Percentiles rank a stretch among this genome's conserved stretches.
Conservation (phyloP, 306 rosid genomes). For the Sesbania bispinosa region DNA sequence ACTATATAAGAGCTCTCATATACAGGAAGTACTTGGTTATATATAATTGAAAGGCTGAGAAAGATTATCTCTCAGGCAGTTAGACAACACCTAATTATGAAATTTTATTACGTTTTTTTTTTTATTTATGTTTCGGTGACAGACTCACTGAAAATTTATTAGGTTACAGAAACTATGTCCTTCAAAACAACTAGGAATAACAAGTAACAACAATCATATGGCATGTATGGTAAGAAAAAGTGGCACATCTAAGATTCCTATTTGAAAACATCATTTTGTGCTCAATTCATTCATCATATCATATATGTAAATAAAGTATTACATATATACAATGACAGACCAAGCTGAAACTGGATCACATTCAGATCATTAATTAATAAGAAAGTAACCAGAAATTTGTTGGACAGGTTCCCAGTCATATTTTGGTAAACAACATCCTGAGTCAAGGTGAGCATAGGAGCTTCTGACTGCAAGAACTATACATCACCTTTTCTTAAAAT, state of each 20-base stretch:
- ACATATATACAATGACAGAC: not conserved
- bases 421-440: not conserved
- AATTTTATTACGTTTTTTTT: not conserved
- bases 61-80: not conserved
- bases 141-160: constrained; percentile 8
- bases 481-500: not conserved
- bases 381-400: not conserved
- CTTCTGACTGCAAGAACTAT: constrained; percentile 4
- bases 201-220: too few species aligned
- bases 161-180: not conserved
- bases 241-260: not conserved
- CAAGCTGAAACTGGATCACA: constrained; percentile 1
- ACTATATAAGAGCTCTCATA: not conserved
- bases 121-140: not conserved
- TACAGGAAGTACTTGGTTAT: not conserved
- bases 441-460: not conserved
- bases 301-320: not conserved
- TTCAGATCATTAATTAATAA: constrained; percentile 10
- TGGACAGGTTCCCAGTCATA: not conserved
- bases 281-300: not conserved
- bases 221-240: not conserved
- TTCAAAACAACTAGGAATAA: constrained; percentile 3
- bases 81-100: not conserved
- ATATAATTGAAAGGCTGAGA: not conserved
- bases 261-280: not conserved